Base-by-base conservation (phyloP, 768 basidiomycete species). In the Leucogyrophana mollusca region DNA sequence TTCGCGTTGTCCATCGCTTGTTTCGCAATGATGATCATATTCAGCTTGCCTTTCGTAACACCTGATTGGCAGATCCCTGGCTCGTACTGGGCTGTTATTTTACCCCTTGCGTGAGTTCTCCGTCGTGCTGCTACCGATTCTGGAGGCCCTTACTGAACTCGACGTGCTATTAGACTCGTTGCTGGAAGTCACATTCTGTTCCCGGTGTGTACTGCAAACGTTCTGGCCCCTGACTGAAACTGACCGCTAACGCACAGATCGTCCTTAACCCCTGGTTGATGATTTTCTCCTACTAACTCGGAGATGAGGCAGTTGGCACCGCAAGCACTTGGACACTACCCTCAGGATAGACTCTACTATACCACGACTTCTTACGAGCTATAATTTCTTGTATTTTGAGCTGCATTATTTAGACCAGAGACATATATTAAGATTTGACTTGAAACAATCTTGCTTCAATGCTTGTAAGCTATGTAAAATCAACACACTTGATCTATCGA, bases 231-330 rank as follows among this genome's bases (percentile, higher is more conserved):
- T 48, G 53, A 23, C 17, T 74, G 52, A 68, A 71, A 36, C 53
- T 68, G 39, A 70, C 73, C 50, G 32, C 39, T 22, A 22, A 13
- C n/a, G 22, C 33, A 21, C 55, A 87, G 76, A 85, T 94, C 45
- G 82, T 91, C 16, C 77, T 94, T 34, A 94, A 94, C 55, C 92
- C 90, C 1, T 90, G 86, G 85, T 68, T 92, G 44, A 89, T 90
- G 85, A 87, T 90, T 36, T 92, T 91, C 67, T 84, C 82, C 0
- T 80, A 78, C 18, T 63, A n/a, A n/a, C n/a, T n/a, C n/a, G n/a
- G n/a, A n/a, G n/a, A n/a, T n/a, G n/a, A n/a, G n/a, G n/a, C n/a
- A n/a, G n/a, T n/a, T n/a, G n/a, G n/a, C n/a, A n/a, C n/a, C n/a
- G n/a, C n/a, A n/a, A n/a, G n/a, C n/a, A n/a, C n/a, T n/a, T n/a